Conservation (phyloP, 1,139 yeast genomes). For the Groenewaldozyma sp. region DNA sequence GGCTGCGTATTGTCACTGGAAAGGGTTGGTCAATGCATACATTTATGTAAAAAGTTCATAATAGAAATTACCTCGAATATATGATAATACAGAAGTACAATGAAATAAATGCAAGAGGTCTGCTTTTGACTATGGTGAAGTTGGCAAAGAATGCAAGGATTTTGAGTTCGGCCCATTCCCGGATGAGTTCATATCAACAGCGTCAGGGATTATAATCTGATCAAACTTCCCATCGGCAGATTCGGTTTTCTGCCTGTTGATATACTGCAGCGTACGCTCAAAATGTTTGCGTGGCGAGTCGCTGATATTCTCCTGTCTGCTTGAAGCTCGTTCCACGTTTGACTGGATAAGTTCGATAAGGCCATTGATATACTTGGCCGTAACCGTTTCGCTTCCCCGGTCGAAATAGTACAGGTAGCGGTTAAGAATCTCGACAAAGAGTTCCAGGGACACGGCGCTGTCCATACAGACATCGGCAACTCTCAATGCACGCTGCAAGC, state of each 20-base stretch:
- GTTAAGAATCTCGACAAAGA: constrained; percentile 83
- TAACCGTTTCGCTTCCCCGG: constrained; percentile 68
- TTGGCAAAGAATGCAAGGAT: no score
- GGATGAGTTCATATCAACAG: no score
- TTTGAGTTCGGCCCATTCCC: no score
- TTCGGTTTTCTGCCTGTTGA: constrained; percentile 53
- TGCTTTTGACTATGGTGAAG: no score
- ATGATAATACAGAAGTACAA: no score
- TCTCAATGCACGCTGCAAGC: constrained; percentile 66
- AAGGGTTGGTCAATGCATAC: constrained; percentile 55
- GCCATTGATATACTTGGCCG: constrained; percentile 72
- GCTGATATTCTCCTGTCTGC: constrained; percentile 25
- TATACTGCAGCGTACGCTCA: constrained; percentile 57
- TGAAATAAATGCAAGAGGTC: no score
- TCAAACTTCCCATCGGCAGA: not conserved
- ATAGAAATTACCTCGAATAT: no score
- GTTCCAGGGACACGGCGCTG: constrained; percentile 62
- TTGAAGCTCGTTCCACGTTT: constrained; percentile 42
- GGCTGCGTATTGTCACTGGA: constrained; percentile 72
- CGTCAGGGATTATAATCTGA: not conserved
- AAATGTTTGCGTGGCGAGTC: constrained; percentile 44
- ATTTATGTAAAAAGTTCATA: constrained; percentile 27
- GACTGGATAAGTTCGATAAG: constrained; percentile 75
- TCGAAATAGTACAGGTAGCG: constrained; percentile 77
- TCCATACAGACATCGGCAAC: constrained; percentile 94